Evolutionary conservation across 345 rosid genomes (phyloP).

Genomic region (Salix brachista): DNA sequence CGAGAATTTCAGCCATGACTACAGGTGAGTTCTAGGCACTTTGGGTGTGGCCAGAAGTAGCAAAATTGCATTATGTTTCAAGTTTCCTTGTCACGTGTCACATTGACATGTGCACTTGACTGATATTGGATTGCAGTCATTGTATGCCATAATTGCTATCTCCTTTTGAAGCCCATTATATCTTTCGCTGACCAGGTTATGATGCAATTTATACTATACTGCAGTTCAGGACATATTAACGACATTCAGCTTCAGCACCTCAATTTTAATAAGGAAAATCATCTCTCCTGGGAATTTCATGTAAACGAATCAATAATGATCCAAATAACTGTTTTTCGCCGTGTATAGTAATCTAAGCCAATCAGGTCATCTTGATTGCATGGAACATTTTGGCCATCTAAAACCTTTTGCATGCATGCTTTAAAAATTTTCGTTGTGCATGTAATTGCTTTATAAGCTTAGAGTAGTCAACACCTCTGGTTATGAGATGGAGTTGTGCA

Average conservation of each 20-base stretch:
- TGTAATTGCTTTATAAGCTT: not conserved
- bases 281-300: not conserved
- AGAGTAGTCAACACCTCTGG: not conserved
- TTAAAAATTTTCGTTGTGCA: not conserved
- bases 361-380: not conserved
- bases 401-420: not conserved
- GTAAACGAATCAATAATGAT: not conserved
- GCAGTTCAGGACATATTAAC: not conserved
- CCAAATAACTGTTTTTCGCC: not conserved
- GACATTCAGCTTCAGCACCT: not conserved
- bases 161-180: not conserved
- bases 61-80: not conserved
- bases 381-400: not conserved
- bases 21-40: constrained; percentile 53
- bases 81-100: not conserved
- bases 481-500: not conserved
- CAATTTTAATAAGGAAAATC: not conserved
- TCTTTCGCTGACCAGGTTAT: not conserved
- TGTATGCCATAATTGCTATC: not conserved
- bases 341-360: not conserved
- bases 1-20: constrained; percentile 74
- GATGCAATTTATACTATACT: not conserved
- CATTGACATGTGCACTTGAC: not conserved
- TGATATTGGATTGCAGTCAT: not conserved
- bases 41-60: constrained; percentile 7